These are phyloP conservation scores for Candida cerambycidarum DNA, from an alignment of 805 yeast genomes.

Conservation along the genomic window DNA sequence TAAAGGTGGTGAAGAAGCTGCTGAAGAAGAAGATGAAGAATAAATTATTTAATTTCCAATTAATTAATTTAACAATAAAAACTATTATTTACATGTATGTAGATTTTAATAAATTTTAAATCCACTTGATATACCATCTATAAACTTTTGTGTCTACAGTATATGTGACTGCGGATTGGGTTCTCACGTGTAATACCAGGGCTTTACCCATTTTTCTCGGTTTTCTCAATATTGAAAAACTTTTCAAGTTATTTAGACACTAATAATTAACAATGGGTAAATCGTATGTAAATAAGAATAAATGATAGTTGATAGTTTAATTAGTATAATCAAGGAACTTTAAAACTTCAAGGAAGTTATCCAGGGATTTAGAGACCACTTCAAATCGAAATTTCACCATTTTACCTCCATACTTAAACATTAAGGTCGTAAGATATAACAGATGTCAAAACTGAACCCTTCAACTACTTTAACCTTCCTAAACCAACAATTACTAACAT, in stretches of 20 bases:
- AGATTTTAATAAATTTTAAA: slow-evolving; percentile 11
- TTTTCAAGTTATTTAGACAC: slow-evolving; percentile 10
- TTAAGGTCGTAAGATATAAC: too few species aligned
- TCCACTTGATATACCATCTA: not conserved
- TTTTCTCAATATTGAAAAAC: slow-evolving; percentile 11
- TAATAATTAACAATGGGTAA: slow-evolving; percentile 33
- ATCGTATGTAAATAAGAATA: slow-evolving; percentile 28
- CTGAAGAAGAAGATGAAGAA: slow-evolving; percentile 76
- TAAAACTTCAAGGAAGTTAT: not conserved
- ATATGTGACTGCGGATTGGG: slow-evolving; percentile 1
- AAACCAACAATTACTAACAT: slow-evolving; percentile 5
- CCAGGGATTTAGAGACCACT: not conserved
- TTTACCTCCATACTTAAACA: not conserved
- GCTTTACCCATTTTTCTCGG: not conserved
- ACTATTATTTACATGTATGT: slow-evolving; percentile 8
- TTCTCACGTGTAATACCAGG: slow-evolving; percentile 5
- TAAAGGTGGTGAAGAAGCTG: slow-evolving; percentile 59
- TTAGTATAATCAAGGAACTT: too few species aligned
- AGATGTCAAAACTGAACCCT: too few species aligned
- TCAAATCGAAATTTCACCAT: too few species aligned
- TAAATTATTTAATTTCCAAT: slow-evolving; percentile 39
- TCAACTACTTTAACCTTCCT: not conserved
- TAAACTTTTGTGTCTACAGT: not conserved
- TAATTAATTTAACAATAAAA: slow-evolving; percentile 2
- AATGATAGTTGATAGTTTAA: not conserved